Evolutionary conservation across 352 stramenopile genomes (phyloP).

Genomic region (Phytophthora uliginosa): DNA sequence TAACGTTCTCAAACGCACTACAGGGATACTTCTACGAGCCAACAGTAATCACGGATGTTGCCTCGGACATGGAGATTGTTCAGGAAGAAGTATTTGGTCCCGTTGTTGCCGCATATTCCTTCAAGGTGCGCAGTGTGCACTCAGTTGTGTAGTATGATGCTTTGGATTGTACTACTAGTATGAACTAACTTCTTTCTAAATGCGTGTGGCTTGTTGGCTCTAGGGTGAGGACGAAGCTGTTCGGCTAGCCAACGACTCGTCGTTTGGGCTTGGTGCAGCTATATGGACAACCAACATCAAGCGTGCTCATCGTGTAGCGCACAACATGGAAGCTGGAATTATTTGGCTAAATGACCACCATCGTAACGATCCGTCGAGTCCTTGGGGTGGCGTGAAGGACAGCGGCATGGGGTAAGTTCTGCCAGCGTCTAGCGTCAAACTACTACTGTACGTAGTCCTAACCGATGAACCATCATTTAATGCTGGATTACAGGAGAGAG

Average conservation of each 20-base stretch:
- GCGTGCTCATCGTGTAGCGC: conserved; percentile 84
- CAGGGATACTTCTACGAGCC: conserved; percentile 93
- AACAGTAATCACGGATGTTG: conserved; percentile 90
- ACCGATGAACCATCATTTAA: background rate
- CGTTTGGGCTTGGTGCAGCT: conserved; percentile 85
- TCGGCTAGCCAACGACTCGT: conserved; percentile 78
- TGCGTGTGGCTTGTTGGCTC: conserved; percentile 19
- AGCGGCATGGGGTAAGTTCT: conserved; percentile 64
- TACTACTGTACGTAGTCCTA: background rate
- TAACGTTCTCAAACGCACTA: conserved; percentile 6
- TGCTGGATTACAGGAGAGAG: conserved; percentile 64
- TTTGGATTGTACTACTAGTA: background rate
- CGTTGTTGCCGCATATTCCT: conserved; percentile 66
- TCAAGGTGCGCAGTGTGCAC: conserved; percentile 31
- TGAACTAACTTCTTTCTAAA: background rate
- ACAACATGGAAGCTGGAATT: conserved; percentile 89
- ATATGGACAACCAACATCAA: conserved; percentile 89
- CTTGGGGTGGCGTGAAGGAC: conserved; percentile 81
- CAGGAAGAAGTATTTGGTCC: conserved; percentile 92
- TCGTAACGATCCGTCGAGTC: conserved; percentile 63
- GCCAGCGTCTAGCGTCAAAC: background rate
- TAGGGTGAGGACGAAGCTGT: conserved; percentile 82
- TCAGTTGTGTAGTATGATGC: background rate
- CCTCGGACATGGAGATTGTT: conserved; percentile 79
- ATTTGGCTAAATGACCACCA: conserved; percentile 93